Base-by-base conservation (phyloP, 345 rosid genomes). In the Rubroshorea leprosula region DNA sequence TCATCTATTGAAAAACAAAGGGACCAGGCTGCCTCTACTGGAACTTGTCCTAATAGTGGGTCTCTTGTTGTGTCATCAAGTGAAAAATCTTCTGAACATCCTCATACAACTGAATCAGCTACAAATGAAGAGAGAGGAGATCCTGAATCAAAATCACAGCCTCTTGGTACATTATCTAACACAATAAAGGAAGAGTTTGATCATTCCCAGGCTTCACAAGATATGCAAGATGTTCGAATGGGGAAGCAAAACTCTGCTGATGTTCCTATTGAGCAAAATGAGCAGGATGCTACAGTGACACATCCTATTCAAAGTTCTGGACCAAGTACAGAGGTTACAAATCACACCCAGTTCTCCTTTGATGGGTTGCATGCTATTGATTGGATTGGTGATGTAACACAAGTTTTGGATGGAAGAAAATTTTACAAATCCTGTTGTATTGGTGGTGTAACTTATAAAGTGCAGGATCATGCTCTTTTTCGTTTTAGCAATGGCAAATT, bases 381-480 rank as follows among this genome's bases (percentile, higher is more conserved):
- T 25, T 85, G 87, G 87, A 63, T 61, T 48, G 76, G 82, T 20
- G 61, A 74, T 23, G 65, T 50, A 23, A 22, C 72, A 52, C 67
- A 72, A 55, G 56, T 62, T 58, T 62, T 52, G 35, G 83, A 78
- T 64, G 91, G 74, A 23, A 82, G 74, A 74, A 63, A 27, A 20
- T 74, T 65, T 63, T 86, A 80, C 51, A 58, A 49, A 65, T 74
- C 83, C 52, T 83, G 89, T 72, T 72, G 66, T 51, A 46, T 81
- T 58, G 64, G 51, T 63, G 93, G 89, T 55, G 69, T 64, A 35
- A 64, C 66, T 9, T 86, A 83, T 68, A 79, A 74, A 68, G 57
- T 83, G 74, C 72, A 75, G 43, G 80, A 83, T 75, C 78, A 83
- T 49, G 86, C 77, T 21, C 78, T 86, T 63, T 68, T 83, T 62